Percentiles rank a stretch among this genome's conserved stretches.
phyloP scores from a whole-genome alignment of 2,329 filamentous ascomycete genomes.

The Lachnum nothofagi region DNA sequence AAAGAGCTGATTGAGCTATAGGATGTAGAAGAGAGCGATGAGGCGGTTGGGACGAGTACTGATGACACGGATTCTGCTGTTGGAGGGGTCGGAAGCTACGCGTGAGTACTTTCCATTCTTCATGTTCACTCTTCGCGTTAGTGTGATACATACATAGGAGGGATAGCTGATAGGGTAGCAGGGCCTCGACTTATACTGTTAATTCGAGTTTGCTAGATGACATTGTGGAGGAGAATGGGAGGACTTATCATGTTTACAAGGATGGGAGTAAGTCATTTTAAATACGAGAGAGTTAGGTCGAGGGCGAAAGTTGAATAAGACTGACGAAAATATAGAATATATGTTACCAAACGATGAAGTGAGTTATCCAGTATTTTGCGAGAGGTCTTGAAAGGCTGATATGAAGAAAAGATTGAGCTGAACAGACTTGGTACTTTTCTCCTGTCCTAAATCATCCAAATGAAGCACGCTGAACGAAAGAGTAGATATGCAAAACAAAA shows the following conservation, averaged over 20 bases:
- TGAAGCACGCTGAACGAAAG: background rate
- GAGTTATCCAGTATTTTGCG: background rate
- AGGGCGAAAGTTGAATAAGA: no score
- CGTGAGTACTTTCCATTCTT: background rate
- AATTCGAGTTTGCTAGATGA: slow-evolving; percentile 13
- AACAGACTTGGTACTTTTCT: slow-evolving; percentile 5
- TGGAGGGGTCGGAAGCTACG: background rate
- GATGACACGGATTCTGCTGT: background rate
- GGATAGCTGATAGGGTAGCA: background rate
- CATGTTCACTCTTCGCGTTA: no score
- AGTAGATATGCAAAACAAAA: slow-evolving; percentile 16
- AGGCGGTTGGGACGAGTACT: background rate
- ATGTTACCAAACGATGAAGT: slow-evolving; percentile 20
- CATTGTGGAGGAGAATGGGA: slow-evolving; percentile 34
- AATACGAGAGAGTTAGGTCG: no score
- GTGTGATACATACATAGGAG: no score
- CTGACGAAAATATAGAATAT: slow-evolving; percentile 14
- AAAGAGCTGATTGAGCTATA: background rate
- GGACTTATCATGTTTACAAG: slow-evolving; percentile 24
- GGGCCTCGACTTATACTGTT: background rate
- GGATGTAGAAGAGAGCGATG: background rate
- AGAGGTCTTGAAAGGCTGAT: background rate
- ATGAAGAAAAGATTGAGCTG: background rate
- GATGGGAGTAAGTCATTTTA: slow-evolving; percentile 13
- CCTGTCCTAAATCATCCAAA: background rate